phyloP scores from a whole-genome alignment of 139 green algal genomes.

The Pleodorina starrii region DNA sequence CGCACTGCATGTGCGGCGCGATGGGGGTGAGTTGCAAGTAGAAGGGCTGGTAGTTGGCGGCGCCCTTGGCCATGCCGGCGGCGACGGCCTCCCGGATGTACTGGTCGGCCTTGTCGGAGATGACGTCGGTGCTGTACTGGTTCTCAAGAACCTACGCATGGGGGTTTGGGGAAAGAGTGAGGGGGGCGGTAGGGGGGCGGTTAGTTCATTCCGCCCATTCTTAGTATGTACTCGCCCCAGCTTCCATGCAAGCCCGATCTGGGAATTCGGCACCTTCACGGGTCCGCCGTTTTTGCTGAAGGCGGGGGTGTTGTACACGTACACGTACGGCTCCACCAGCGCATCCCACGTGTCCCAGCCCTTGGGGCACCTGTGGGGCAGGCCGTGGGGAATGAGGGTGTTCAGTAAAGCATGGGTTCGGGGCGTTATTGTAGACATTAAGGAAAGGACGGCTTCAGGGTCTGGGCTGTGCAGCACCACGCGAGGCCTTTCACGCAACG shows the following conservation, averaged over 20 bases:
- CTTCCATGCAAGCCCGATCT: too few relatives aligned
- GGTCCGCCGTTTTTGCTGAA: slow-evolving; percentile 23
- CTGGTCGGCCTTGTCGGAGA: slow-evolving; percentile 6
- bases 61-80: not conserved
- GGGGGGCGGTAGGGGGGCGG: too few relatives aligned
- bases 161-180: too few relatives aligned
- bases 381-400: too few relatives aligned
- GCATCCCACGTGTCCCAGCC: slow-evolving; percentile 15
- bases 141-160: not conserved
- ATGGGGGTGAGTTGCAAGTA: slow-evolving; percentile 42
- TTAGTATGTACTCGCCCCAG: too few relatives aligned
- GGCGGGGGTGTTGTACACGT: slow-evolving; percentile 1
- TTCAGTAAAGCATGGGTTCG: too few relatives aligned
- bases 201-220: too few relatives aligned
- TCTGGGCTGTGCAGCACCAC: too few relatives aligned
- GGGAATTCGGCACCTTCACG: not conserved
- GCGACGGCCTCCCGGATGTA: slow-evolving; percentile 10
- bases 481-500: too few relatives aligned
- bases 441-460: too few relatives aligned
- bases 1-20: slow-evolving; percentile 33
- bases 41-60: slow-evolving; percentile 9
- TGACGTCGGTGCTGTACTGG: slow-evolving; percentile 34
- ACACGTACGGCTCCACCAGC: slow-evolving; percentile 41
- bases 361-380: slow-evolving; percentile 26
- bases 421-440: too few relatives aligned